A percentile compares a stretch with the other conserved stretches of the same genome.
Evolutionary conservation across 352 stramenopile species (phyloP).

Genomic region (Elongisporangium undulatum): DNA sequence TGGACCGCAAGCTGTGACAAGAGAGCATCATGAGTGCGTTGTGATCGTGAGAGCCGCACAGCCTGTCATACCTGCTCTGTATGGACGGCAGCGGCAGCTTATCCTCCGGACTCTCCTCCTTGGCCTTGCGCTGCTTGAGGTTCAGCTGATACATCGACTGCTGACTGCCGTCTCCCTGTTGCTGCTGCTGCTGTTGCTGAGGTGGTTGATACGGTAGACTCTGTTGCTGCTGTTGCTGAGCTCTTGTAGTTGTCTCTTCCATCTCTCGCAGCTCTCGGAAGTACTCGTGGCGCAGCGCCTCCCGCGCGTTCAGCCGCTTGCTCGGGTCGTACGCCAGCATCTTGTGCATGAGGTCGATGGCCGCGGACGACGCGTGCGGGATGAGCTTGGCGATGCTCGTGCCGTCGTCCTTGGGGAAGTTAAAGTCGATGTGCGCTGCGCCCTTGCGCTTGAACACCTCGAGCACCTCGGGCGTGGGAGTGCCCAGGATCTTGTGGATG

Average conservation of each 20-base stretch:
- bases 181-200: conserved; percentile 25
- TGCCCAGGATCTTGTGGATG: conserved; percentile 94
- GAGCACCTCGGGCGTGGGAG: conserved; percentile 78
- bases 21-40: background rate
- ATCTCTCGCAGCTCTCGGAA: conserved; percentile 85
- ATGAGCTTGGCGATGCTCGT: conserved; percentile 84
- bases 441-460: conserved; percentile 90
- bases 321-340: conserved; percentile 89
- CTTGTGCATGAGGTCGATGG: conserved; percentile 86
- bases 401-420: conserved; percentile 88
- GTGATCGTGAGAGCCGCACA: too few species aligned
- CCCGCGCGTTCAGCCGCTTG: conserved; percentile 86
- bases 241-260: conserved; percentile 47
- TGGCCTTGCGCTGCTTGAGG: conserved; percentile 41
- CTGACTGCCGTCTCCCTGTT: conserved; percentile 1
- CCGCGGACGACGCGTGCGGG: conserved; percentile 79
- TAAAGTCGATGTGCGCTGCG: conserved; percentile 91
- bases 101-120: conserved; percentile 45
- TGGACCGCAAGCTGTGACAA: background rate
- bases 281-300: conserved; percentile 89
- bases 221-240: conserved; percentile 24
- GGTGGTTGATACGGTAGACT: background rate
- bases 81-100: conserved; percentile 50
- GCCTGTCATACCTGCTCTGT: conserved; percentile 25
- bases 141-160: conserved; percentile 17